Evolutionary conservation across 2,329 filamentous ascomycete genomes (phyloP).

Genomic region (Exophiala oligosperma): DNA sequence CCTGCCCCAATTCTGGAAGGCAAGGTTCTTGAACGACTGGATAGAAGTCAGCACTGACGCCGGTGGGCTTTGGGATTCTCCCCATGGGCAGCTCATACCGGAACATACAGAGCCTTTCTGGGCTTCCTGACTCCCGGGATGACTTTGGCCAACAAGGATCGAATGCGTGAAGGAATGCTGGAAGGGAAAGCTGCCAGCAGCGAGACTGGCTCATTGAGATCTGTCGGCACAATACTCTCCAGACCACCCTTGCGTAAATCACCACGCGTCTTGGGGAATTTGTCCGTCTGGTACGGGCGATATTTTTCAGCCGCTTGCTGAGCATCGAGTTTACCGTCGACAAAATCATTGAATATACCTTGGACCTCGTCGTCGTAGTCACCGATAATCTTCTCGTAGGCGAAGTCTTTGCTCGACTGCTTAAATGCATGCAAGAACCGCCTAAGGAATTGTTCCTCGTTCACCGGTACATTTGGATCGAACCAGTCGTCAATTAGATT

Average conservation of each 20-base stretch:
- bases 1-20: slow-evolving; percentile 21
- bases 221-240: slow-evolving; percentile 8
- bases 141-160: slow-evolving; percentile 14
- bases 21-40: slow-evolving; percentile 23
- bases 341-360: slow-evolving; percentile 23
- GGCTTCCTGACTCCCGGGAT: slow-evolving; percentile 17
- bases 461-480: slow-evolving; percentile 17
- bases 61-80: not conserved
- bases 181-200: slow-evolving; percentile 17
- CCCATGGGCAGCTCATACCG: slow-evolving; percentile 6
- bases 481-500: slow-evolving; percentile 24
- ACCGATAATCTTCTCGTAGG: slow-evolving; percentile 20
- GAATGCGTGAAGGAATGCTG: slow-evolving; percentile 22
- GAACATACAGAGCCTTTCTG: slow-evolving; percentile 20
- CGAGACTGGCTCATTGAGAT: slow-evolving; percentile 14
- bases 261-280: slow-evolving; percentile 8
- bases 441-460: slow-evolving; percentile 21
- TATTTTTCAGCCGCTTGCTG: slow-evolving; percentile 18
- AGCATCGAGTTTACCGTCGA: slow-evolving; percentile 24
- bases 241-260: slow-evolving; percentile 15
- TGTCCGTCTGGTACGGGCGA: slow-evolving; percentile 5
- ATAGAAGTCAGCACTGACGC: not conserved
- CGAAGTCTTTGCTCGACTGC: slow-evolving; percentile 18
- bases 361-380: slow-evolving; percentile 22
- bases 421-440: slow-evolving; percentile 24